Evolutionary conservation across 2,329 filamentous ascomycete genomes (phyloP).

Genomic region (Penicillium sp.): DNA sequence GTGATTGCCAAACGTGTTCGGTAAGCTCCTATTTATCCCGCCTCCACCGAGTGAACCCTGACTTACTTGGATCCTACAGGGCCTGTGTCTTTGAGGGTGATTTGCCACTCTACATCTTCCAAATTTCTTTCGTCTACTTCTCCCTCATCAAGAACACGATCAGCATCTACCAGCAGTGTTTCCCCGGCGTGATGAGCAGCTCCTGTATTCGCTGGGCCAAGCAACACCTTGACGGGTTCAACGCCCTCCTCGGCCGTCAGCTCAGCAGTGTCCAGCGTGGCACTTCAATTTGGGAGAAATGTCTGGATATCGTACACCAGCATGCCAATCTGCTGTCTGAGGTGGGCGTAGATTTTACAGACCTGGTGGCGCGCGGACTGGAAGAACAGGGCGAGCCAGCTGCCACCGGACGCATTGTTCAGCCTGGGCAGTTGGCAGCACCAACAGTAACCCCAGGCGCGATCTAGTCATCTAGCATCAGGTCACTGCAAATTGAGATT

Average conservation of each 20-base stretch:
- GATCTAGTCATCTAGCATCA: background rate
- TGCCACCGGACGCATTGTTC: conserved; percentile 1
- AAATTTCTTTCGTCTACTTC: conserved; percentile 94
- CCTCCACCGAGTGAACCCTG: background rate
- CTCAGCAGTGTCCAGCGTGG: conserved; percentile 77
- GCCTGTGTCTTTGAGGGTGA: conserved; percentile 96
- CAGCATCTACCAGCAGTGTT: conserved; percentile 80
- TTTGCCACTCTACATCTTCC: conserved; percentile 88
- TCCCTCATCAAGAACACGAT: conserved; percentile 92
- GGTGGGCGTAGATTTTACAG: conserved; percentile 85
- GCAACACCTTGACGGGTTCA: conserved; percentile 87
- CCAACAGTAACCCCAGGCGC: background rate
- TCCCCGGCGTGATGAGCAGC: conserved; percentile 82
- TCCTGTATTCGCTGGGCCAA: conserved; percentile 99
- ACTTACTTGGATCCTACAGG: conserved; percentile 47
- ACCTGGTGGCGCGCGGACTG: conserved; percentile 65
- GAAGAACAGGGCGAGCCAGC: conserved; percentile 16
- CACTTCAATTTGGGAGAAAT: conserved; percentile 75
- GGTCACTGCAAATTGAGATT: too few relatives aligned
- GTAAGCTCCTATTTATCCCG: conserved; percentile 47
- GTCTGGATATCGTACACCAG: conserved; percentile 74
- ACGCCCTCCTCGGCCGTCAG: conserved; percentile 75
- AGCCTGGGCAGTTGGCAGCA: conserved; percentile 11
- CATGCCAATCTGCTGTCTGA: conserved; percentile 78
- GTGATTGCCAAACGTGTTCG: conserved; percentile 79